These are phyloP conservation scores for Kwoniella shivajii DNA, from an alignment of 1,284 basidiomycete species.

Conservation along the genomic window DNA sequence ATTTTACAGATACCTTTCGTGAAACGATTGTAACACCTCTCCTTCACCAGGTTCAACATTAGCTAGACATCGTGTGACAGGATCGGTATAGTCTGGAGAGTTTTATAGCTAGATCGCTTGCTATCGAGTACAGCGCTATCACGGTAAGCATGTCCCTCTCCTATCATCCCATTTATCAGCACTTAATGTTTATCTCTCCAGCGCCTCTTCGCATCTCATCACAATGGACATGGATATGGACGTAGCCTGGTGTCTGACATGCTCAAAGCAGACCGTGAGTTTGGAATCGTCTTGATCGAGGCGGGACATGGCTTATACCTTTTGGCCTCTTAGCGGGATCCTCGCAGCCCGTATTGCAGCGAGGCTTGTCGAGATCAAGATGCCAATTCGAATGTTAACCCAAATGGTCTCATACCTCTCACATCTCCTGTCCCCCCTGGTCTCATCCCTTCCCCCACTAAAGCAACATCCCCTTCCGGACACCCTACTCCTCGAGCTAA, in stretches of 20 bases:
- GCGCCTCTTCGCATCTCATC: neutral
- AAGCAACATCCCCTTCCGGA: conserved; percentile 6
- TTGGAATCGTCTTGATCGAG: neutral
- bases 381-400: conserved; percentile 10
- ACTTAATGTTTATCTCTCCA: neutral
- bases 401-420: conserved; percentile 17
- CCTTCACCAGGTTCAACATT: no score
- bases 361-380: conserved; percentile 40
- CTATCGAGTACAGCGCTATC: no score
- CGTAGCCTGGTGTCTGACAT: conserved; percentile 39
- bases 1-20: no score
- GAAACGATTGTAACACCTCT: no score
- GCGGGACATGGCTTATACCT: no score
- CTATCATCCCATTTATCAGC: neutral
- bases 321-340: conserved; percentile 32
- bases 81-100: no score
- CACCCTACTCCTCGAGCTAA: conserved; percentile 5
- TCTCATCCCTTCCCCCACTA: conserved; percentile 17
- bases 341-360: conserved; percentile 44
- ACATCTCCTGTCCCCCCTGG: conserved; percentile 32
- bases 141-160: neutral
- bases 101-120: no score
- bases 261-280: conserved; percentile 47
- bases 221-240: conserved; percentile 34
- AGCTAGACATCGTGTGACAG: no score